These are phyloP conservation scores for Tuber melanosporum DNA, from an alignment of 495 filamentous ascomycete genomes.

Conservation along the genomic window DNA sequence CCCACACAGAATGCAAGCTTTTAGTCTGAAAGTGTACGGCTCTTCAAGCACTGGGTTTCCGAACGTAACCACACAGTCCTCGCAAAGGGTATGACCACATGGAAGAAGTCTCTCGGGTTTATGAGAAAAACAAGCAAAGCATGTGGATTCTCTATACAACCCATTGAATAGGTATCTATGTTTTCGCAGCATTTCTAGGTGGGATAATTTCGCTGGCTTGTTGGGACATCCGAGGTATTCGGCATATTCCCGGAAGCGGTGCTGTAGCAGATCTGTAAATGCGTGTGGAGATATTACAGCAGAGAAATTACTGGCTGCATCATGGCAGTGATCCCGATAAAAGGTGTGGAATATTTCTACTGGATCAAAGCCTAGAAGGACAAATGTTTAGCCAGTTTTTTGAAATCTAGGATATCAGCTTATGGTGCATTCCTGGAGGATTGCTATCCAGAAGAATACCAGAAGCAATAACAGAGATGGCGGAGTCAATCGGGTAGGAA, in stretches of 20 bases:
- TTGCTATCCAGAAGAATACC: constrained; percentile 7
- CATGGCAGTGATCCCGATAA: constrained; percentile 14
- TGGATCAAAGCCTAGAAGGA: constrained; percentile 22
- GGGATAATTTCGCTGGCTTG: not conserved
- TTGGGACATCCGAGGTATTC: too few species aligned
- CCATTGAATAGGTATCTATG: constrained; percentile 1
- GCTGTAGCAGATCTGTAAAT: too few species aligned
- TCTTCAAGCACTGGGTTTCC: constrained; percentile 1
- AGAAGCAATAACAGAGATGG: constrained; percentile 28
- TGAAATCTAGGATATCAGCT: constrained; percentile 8
- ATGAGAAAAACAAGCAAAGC: constrained; percentile 17
- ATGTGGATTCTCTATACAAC: constrained; percentile 15
- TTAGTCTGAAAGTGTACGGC: constrained; percentile 28
- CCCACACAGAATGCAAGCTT: constrained; percentile 28
- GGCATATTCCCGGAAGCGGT: too few species aligned
- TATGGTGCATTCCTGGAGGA: constrained; percentile 26
- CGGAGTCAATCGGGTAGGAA: constrained; percentile 20
- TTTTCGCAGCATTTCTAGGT: constrained; percentile 3
- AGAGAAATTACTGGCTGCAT: not conserved
- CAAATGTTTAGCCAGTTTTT: too few species aligned
- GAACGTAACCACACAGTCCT: not conserved
- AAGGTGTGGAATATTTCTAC: constrained; percentile 23
- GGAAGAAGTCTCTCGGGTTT: constrained; percentile 23
- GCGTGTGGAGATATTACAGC: too few species aligned
- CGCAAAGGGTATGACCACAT: constrained; percentile 24